Conservation (phyloP, 768 basidiomycete genomes). For the Xerocomus spinulosus region DNA sequence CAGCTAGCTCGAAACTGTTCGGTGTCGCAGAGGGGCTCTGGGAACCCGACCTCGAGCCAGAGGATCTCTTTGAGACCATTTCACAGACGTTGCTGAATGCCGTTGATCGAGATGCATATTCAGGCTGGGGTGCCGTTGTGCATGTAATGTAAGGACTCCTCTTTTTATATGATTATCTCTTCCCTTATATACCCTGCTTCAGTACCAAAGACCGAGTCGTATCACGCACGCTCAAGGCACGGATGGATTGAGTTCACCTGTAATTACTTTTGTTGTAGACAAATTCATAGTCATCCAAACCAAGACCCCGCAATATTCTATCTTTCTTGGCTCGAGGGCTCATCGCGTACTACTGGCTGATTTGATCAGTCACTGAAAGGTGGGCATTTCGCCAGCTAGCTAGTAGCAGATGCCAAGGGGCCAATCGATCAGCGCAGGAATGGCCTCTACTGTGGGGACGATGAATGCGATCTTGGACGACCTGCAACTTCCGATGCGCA, state of each 20-base stretch:
- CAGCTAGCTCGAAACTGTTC: slow-evolving; percentile 86
- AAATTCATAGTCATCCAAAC: not conserved
- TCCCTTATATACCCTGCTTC: slow-evolving; percentile 5
- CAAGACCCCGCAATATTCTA: no score
- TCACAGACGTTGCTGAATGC: slow-evolving; percentile 94
- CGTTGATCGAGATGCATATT: slow-evolving; percentile 93
- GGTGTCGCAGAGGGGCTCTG: slow-evolving; percentile 98
- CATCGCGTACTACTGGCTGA: no score
- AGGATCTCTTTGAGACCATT: slow-evolving; percentile 98
- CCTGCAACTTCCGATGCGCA: slow-evolving; percentile 12
- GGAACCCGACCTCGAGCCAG: slow-evolving; percentile 95
- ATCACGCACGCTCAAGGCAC: slow-evolving; percentile 81
- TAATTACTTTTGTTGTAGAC: slow-evolving; percentile 19
- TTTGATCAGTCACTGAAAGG: no score
- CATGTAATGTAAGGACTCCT: slow-evolving; percentile 78
- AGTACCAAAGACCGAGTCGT: slow-evolving; percentile 74
- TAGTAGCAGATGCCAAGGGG: no score
- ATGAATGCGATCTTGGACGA: slow-evolving; percentile 10
- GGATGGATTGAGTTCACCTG: slow-evolving; percentile 70
- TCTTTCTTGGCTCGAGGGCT: no score
- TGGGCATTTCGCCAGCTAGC: no score
- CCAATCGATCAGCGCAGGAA: not conserved
- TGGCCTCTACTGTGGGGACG: slow-evolving; percentile 5
- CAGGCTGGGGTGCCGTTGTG: slow-evolving; percentile 95
- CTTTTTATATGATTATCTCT: slow-evolving; percentile 4